Conservation (phyloP, 2,329 filamentous ascomycete genomes). For the Ramichloridium luteum region DNA sequence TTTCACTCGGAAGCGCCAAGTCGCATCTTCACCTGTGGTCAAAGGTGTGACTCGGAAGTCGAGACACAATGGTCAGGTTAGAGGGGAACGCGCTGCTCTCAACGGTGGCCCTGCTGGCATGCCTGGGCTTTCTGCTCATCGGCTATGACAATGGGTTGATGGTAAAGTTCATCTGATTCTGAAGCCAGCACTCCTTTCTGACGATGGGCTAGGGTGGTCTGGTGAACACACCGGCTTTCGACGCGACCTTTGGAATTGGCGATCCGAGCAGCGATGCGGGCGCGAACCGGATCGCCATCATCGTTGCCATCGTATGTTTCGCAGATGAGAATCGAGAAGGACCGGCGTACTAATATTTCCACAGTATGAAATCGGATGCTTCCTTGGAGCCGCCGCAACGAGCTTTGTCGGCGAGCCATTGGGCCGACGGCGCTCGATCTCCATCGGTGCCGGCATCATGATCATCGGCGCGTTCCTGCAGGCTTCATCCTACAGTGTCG, state of each 20-base stretch:
- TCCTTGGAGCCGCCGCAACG: conserved; percentile 30
- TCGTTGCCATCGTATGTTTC: conserved; percentile 31
- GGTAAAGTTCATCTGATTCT: too few relatives aligned
- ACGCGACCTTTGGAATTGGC: conserved; percentile 29
- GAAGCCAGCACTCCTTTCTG: too few relatives aligned
- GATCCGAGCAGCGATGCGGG: conserved; percentile 26
- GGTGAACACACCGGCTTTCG: conserved; percentile 32
- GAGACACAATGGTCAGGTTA: conserved; percentile 14
- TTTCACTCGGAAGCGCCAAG: too few relatives aligned
- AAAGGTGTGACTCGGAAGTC: too few relatives aligned
- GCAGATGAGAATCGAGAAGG: conserved; percentile 21
- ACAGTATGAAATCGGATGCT: conserved; percentile 28
- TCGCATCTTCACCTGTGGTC: too few relatives aligned
- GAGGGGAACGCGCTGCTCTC: conserved; percentile 30
- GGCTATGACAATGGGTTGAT: conserved; percentile 38
- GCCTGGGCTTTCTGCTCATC: conserved; percentile 38
- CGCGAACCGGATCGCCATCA: conserved; percentile 31
- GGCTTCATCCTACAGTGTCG: conserved; percentile 27
- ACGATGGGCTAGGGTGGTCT: conserved; percentile 17
- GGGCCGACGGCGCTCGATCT: conserved; percentile 33
- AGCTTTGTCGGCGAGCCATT: conserved; percentile 33
- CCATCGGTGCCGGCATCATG: conserved; percentile 34
- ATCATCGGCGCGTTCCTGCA: conserved; percentile 33
- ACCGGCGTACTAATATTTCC: not conserved
- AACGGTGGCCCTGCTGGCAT: conserved; percentile 34